Conservation (phyloP, 1,284 basidiomycete species). For the Apiotrichum gracile region DNA sequence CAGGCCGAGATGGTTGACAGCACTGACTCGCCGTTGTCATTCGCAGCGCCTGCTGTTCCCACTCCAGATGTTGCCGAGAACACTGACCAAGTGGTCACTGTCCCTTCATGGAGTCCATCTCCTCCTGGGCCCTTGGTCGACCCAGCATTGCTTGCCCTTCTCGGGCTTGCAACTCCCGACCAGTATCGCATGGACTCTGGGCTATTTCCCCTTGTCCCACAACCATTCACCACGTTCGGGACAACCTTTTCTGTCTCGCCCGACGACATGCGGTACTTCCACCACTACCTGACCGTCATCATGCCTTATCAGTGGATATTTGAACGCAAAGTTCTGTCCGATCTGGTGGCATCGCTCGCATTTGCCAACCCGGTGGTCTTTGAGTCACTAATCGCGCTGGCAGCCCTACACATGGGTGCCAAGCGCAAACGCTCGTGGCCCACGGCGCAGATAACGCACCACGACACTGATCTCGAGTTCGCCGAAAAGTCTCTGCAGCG, state of each 20-base stretch:
- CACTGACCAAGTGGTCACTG: background rate
- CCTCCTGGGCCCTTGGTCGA: background rate
- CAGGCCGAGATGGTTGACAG: background rate
- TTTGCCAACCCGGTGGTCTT: constrained; percentile 19
- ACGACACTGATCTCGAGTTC: background rate
- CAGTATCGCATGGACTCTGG: too few relatives aligned
- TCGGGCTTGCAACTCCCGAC: background rate
- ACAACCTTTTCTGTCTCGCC: background rate
- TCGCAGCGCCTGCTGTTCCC: background rate
- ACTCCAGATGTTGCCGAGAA: background rate
- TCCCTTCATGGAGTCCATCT: background rate
- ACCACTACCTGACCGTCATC: constrained; percentile 29
- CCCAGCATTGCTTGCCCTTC: constrained; percentile 4
- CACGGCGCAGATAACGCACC: background rate
- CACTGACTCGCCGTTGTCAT: background rate
- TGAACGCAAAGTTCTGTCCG: constrained; percentile 13
- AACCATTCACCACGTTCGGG: background rate
- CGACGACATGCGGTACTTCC: constrained; percentile 17
- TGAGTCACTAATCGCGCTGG: constrained; percentile 17
- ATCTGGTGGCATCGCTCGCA: constrained; percentile 22
- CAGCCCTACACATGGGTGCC: constrained; percentile 24
- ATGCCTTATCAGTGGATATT: constrained; percentile 28
- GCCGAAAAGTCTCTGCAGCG: constrained; percentile 13
- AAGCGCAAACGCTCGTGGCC: background rate
- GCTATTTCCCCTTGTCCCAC: background rate